These are phyloP conservation scores for Scolecobasidium constrictum DNA, from an alignment of 2,329 filamentous ascomycete species.

Conservation along the genomic window DNA sequence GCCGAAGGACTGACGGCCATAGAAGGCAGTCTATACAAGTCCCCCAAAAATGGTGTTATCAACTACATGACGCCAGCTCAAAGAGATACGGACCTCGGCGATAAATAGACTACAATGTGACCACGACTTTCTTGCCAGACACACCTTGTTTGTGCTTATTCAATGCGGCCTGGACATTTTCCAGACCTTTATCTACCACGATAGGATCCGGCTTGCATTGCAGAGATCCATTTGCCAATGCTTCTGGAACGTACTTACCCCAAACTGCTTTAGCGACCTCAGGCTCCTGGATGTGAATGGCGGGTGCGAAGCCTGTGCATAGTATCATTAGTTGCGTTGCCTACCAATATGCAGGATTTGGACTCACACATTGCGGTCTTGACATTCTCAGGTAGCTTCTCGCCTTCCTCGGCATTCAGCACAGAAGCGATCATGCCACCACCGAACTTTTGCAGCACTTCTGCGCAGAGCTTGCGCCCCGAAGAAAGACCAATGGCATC, in stretches of 20 bases:
- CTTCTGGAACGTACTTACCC: slow-evolving; percentile 13
- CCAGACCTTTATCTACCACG: slow-evolving; percentile 19
- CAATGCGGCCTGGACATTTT: slow-evolving; percentile 17
- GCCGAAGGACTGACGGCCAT: too few species aligned
- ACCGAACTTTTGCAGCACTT: slow-evolving; percentile 1
- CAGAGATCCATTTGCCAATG: slow-evolving; percentile 12
- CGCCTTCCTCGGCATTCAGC: slow-evolving; percentile 12
- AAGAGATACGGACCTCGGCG: too few species aligned
- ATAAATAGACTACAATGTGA: slow-evolving; percentile 1
- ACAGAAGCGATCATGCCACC: slow-evolving; percentile 7
- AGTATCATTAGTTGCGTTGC: background rate
- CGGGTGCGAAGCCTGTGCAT: slow-evolving; percentile 5
- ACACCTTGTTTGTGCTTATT: slow-evolving; percentile 10
- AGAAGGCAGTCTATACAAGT: too few species aligned
- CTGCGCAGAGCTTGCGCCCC: background rate
- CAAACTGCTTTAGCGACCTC: slow-evolving; percentile 10
- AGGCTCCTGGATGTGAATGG: slow-evolving; percentile 2
- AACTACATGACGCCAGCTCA: too few species aligned
- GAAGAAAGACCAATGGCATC: slow-evolving; percentile 20
- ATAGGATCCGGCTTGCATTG: slow-evolving; percentile 13
- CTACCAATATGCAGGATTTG: background rate
- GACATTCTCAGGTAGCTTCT: slow-evolving; percentile 10
- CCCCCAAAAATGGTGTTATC: too few species aligned
- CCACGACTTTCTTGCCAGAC: slow-evolving; percentile 9
- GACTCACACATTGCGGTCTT: slow-evolving; percentile 10